Percentiles rank a stretch among this genome's conserved stretches.
Evolutionary conservation across 2,329 filamentous ascomycete species (phyloP).

Genomic region (Ophiostoma piceae): DNA sequence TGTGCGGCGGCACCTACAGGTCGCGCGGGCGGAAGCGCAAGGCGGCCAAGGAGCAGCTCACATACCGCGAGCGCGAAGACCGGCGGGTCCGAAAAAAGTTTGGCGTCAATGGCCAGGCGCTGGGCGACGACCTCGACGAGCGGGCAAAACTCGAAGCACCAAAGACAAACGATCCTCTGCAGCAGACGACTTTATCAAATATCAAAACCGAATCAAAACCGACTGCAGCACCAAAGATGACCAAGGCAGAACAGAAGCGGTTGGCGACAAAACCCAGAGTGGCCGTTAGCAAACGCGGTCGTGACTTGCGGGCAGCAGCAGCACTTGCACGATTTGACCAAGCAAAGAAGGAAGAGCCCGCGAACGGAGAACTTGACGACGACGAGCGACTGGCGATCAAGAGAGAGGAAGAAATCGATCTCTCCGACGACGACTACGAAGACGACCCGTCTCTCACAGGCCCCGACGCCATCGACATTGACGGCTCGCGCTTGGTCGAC

Average conservation of each 20-base stretch:
- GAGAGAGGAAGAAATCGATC: conserved; percentile 31
- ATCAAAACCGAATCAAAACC: background rate
- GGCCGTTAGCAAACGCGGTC: conserved; percentile 65
- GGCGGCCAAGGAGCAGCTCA: conserved; percentile 49
- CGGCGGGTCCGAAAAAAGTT: conserved; percentile 70
- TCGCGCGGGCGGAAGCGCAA: conserved; percentile 48
- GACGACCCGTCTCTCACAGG: conserved; percentile 42
- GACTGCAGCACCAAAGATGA: conserved; percentile 35
- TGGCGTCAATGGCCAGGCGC: conserved; percentile 60
- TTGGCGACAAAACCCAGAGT: conserved; percentile 64
- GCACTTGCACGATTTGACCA: conserved; percentile 67
- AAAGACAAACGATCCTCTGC: background rate
- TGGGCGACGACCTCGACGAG: conserved; percentile 63
- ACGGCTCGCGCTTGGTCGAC: conserved; percentile 60
- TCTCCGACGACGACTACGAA: conserved; percentile 45
- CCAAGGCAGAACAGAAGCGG: conserved; percentile 39
- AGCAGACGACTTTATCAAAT: background rate
- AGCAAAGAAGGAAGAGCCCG: conserved; percentile 41
- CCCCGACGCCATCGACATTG: conserved; percentile 56
- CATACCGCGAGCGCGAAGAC: conserved; percentile 69
- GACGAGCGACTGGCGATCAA: conserved; percentile 32
- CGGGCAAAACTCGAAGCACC: conserved; percentile 58
- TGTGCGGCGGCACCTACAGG: conserved; percentile 76
- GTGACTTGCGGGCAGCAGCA: conserved; percentile 71
- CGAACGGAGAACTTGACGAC: conserved; percentile 34